Percentiles rank a stretch among this genome's conserved stretches.
phyloP scores from a whole-genome alignment of 805 yeast species.

The Ogataea nakhonphanomensis region DNA sequence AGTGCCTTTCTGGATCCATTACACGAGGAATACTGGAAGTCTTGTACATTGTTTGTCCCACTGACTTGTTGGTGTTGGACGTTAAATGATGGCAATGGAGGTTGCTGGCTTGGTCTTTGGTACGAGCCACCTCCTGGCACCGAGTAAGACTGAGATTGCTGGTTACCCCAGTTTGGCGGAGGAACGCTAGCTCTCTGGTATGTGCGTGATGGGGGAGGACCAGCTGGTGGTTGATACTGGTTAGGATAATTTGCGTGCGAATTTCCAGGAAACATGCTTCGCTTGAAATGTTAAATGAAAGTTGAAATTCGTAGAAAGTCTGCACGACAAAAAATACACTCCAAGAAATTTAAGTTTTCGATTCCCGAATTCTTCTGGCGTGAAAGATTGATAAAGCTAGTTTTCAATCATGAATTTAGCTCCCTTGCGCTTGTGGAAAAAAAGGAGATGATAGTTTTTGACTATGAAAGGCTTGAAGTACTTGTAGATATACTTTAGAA shows the following conservation, averaged over 20 bases:
- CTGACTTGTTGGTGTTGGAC: constrained; percentile 24
- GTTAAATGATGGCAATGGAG: constrained; percentile 19
- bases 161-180: constrained; percentile 16
- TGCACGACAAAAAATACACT: constrained; percentile 3
- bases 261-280: constrained; percentile 20
- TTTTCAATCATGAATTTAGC: constrained; percentile 13
- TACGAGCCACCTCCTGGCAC: constrained; percentile 8
- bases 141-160: constrained; percentile 8
- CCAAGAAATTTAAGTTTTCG: not conserved
- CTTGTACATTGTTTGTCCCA: constrained; percentile 32
- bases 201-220: constrained; percentile 17
- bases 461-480: constrained; percentile 12
- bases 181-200: constrained; percentile 12
- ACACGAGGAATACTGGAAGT: constrained; percentile 61
- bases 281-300: constrained; percentile 1
- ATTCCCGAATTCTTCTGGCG: not conserved
- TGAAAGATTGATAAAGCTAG: not conserved
- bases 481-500: constrained; percentile 4
- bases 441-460: constrained; percentile 10
- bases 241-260: constrained; percentile 13
- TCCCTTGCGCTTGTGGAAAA: constrained; percentile 5
- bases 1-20: constrained; percentile 72
- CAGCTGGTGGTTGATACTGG: constrained; percentile 21
- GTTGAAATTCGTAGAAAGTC: constrained; percentile 2
- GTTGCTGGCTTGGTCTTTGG: constrained; percentile 14